These are phyloP conservation scores for Parathielavia appendiculata DNA, from an alignment of 495 filamentous ascomycete genomes.

Conservation along the genomic window DNA sequence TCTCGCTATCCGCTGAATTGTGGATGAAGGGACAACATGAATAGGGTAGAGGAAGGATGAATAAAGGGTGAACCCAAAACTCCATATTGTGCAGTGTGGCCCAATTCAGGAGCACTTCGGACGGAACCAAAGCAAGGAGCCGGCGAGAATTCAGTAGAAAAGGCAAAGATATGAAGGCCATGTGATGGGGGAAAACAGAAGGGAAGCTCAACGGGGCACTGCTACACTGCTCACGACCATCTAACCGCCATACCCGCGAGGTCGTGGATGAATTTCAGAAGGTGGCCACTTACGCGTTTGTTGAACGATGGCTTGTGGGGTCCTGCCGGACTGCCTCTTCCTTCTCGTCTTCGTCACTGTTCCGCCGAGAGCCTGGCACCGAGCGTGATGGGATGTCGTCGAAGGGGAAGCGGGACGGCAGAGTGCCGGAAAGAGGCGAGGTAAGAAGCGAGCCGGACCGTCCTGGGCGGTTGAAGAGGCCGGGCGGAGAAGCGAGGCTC, in stretches of 20 bases:
- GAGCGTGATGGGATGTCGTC: conserved; percentile 71
- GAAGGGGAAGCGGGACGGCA: conserved; percentile 45
- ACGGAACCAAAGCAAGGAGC: background rate
- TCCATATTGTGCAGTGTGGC: background rate
- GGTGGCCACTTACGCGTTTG: conserved; percentile 55
- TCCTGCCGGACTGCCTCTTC: conserved; percentile 59
- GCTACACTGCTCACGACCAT: background rate
- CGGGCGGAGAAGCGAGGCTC: conserved; percentile 73
- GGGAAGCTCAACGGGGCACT: background rate
- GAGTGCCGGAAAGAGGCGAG: conserved; percentile 51
- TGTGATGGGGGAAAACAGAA: background rate
- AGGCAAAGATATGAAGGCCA: background rate
- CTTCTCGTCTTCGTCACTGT: conserved; percentile 73
- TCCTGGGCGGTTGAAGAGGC: conserved; percentile 66
- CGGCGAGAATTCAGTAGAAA: background rate
- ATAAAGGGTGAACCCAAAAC: background rate
- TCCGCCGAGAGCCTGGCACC: conserved; percentile 77
- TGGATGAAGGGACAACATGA: background rate
- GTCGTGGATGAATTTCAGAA: background rate
- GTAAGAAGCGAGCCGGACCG: conserved; percentile 69
- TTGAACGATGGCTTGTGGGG: conserved; percentile 61
- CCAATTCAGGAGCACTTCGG: background rate
- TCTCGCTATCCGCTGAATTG: conserved; percentile 4
- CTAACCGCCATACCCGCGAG: background rate
- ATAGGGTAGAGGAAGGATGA: background rate